phyloP scores from a whole-genome alignment of 129 eudicot species.

The Sambucus nigra region DNA sequence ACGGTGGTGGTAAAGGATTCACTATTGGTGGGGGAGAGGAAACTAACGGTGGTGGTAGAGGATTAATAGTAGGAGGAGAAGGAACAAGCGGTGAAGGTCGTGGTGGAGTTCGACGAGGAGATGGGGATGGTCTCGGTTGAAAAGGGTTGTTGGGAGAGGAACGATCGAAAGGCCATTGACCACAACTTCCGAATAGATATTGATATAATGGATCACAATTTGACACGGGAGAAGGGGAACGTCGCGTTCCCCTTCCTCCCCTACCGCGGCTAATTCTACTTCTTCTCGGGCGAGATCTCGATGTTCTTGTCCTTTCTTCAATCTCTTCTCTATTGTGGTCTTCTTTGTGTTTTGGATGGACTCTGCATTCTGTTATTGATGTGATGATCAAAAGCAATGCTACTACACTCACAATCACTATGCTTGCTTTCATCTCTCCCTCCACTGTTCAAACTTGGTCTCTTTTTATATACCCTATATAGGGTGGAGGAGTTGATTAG shows the following conservation, averaged over 20 bases:
- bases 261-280: constrained; percentile 15
- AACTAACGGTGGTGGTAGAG: constrained; percentile 12
- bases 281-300: constrained; percentile 5
- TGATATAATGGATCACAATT: constrained; percentile 48
- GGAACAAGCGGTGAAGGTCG: constrained; percentile 13
- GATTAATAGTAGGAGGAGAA: constrained; percentile 19
- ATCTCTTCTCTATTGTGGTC: neutral
- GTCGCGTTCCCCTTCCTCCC: constrained; percentile 15
- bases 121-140: neutral
- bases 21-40: constrained; percentile 12
- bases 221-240: constrained; percentile 11
- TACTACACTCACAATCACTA: constrained; percentile 8
- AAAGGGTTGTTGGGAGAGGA: constrained; percentile 41
- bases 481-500: no score
- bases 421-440: constrained; percentile 8
- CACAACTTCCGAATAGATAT: constrained; percentile 47
- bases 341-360: neutral
- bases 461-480: no score
- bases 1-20: constrained; percentile 25
- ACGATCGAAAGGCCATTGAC: constrained; percentile 54
- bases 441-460: no score
- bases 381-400: constrained; percentile 23
- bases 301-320: constrained; percentile 7
- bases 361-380: constrained; percentile 21
- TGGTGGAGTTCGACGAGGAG: constrained; percentile 10